Conservation (phyloP, 129 eudicot genomes). For the Helianthus annuus region DNA sequence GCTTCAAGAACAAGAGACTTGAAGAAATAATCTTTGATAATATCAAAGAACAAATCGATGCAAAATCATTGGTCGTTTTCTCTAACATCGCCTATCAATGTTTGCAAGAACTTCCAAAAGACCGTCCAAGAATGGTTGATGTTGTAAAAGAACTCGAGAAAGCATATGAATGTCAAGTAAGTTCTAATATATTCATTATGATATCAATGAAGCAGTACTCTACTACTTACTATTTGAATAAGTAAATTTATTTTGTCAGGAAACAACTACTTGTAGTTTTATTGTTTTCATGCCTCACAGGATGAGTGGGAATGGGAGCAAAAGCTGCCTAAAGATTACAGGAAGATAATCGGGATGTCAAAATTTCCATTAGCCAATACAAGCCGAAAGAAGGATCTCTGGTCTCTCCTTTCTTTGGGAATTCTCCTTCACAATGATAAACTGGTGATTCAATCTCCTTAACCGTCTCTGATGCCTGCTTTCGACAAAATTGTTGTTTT, state of each 20-base stretch:
- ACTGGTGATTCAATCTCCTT: conserved; percentile 12
- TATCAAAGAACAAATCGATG: conserved; percentile 18
- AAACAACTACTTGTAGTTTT: neutral
- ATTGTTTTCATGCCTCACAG: conserved; percentile 1
- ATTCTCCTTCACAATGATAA: conserved; percentile 9
- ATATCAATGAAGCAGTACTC: neutral
- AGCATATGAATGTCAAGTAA: conserved; percentile 31
- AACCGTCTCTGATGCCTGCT: neutral
- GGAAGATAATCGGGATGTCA: conserved; percentile 16
- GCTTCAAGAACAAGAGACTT: conserved; percentile 9
- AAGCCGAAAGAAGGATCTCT: conserved; percentile 27
- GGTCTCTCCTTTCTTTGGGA: conserved; percentile 32
- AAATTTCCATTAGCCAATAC: neutral
- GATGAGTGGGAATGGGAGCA: conserved; percentile 41
- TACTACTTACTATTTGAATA: too few relatives aligned
- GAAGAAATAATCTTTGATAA: conserved; percentile 21
- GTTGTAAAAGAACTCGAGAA: conserved; percentile 33
- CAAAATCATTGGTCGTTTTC: conserved; percentile 15
- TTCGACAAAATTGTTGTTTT: too few relatives aligned
- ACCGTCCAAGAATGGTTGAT: conserved; percentile 28
- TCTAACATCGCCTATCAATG: conserved; percentile 20
- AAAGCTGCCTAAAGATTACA: conserved; percentile 25
- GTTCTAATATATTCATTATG: neutral
- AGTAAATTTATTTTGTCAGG: too few relatives aligned
- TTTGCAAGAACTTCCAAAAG: conserved; percentile 19